These are phyloP conservation scores for Sporisorium sorghi DNA, from an alignment of 1,284 basidiomycete genomes.

Conservation along the genomic window DNA sequence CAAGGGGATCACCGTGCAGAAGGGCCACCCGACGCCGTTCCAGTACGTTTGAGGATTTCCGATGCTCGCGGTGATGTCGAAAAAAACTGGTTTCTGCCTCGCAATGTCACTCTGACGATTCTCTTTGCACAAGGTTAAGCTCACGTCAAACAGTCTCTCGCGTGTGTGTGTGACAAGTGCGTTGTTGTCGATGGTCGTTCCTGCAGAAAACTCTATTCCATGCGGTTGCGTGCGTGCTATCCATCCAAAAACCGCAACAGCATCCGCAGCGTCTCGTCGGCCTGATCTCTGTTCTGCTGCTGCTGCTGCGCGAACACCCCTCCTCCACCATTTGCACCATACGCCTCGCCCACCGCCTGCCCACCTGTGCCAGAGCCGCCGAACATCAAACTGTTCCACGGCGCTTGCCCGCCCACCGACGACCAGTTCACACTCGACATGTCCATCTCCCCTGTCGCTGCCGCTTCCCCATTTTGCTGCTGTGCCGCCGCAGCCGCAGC, in stretches of 20 bases:
- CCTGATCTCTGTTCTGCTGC: slow-evolving; percentile 14
- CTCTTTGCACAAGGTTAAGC: too few relatives aligned
- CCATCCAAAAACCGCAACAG: slow-evolving; percentile 35
- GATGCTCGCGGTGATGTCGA: too few relatives aligned
- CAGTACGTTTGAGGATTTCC: slow-evolving; percentile 22
- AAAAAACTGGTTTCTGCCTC: too few relatives aligned
- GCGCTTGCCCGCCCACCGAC: slow-evolving; percentile 1
- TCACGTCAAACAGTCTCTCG: too few relatives aligned
- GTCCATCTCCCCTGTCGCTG: slow-evolving; percentile 9
- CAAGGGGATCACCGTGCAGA: slow-evolving; percentile 79
- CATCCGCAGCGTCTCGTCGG: slow-evolving; percentile 48
- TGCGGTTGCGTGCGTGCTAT: neutral
- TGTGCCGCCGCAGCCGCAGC: slow-evolving; percentile 18
- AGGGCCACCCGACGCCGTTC: slow-evolving; percentile 34
- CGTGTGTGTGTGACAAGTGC: too few relatives aligned
- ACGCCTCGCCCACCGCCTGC: neutral
- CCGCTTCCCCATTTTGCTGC: neutral
- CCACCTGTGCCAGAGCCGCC: neutral
- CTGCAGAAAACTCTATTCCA: too few relatives aligned
- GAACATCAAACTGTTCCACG: slow-evolving; percentile 40
- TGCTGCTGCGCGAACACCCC: slow-evolving; percentile 1
- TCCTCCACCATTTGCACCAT: neutral
- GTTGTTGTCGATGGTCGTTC: too few relatives aligned
- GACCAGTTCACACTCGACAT: slow-evolving; percentile 21
- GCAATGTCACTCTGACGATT: too few relatives aligned